A percentile compares a stretch with the other conserved stretches of the same genome.
phyloP scores from a whole-genome alignment of 495 filamentous ascomycete species.

The Tuber magnatum region DNA sequence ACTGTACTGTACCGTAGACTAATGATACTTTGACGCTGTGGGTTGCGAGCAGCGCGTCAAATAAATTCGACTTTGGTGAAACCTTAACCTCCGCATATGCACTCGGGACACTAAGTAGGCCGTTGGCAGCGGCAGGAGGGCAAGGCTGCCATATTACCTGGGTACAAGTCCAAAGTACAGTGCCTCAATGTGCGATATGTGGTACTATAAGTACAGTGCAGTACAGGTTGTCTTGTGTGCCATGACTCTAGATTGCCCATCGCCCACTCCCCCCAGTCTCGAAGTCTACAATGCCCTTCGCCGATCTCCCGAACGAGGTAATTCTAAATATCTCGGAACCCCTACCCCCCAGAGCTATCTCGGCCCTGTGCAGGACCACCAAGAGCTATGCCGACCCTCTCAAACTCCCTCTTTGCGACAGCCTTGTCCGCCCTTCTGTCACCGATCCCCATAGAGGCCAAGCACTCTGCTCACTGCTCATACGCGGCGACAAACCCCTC shows the following conservation, averaged over 20 bases:
- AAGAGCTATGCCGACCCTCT: not conserved
- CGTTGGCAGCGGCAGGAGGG: no score
- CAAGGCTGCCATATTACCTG: not conserved
- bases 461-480: not conserved
- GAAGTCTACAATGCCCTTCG: not conserved
- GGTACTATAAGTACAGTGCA: no score
- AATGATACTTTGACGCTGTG: no score
- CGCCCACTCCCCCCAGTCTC: not conserved
- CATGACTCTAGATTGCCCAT: not conserved
- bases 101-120: not conserved
- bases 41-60: no score
- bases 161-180: no score
- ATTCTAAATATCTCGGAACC: not conserved
- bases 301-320: not conserved
- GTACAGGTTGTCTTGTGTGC: no score
- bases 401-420: not conserved
- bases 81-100: not conserved
- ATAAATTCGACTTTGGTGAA: not conserved
- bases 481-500: not conserved
- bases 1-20: no score
- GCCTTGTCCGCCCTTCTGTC: not conserved
- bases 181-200: not conserved
- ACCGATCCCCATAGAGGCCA: not conserved
- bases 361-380: not conserved
- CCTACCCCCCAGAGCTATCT: not conserved